Evolutionary conservation across 768 basidiomycete species (phyloP).

Genomic region (Pilatotrama ljubarskyi): DNA sequence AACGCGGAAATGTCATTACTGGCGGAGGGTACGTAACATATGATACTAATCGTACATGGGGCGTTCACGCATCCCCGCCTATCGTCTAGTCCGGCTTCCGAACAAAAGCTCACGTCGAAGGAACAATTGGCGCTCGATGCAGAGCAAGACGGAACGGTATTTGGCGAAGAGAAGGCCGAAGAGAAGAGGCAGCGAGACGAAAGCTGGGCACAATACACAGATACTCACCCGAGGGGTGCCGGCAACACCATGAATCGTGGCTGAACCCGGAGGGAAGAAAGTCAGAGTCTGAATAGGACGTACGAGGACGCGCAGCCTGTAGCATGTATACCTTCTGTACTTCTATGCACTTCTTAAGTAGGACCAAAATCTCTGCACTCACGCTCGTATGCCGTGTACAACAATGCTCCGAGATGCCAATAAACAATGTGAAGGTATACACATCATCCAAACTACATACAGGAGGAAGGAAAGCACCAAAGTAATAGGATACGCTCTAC

Average conservation of each 20-base stretch:
- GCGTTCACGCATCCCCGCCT: background rate
- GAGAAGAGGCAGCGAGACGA: conserved; percentile 84
- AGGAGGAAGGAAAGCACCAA: conserved; percentile 12
- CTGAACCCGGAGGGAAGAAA: conserved; percentile 33
- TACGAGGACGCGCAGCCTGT: background rate
- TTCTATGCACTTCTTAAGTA: background rate
- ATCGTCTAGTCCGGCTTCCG: conserved; percentile 53
- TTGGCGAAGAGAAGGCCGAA: conserved; percentile 69
- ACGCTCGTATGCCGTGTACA: background rate
- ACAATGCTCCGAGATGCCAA: conserved; percentile 11
- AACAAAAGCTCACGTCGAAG: conserved; percentile 64
- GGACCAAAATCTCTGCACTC: background rate
- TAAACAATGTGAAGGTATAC: conserved; percentile 14
- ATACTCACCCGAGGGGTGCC: conserved; percentile 83
- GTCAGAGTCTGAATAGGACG: background rate
- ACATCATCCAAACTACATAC: conserved; percentile 16
- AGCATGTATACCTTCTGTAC: conserved; percentile 14
- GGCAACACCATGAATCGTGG: conserved; percentile 98
- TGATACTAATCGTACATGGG: background rate
- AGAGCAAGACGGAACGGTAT: conserved; percentile 78
- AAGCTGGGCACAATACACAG: conserved; percentile 88
- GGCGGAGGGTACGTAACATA: conserved; percentile 73
- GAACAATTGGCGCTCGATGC: conserved; percentile 79
- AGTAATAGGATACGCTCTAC: conserved; percentile 10
- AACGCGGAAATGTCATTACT: conserved; percentile 83